A percentile compares a stretch with the other conserved stretches of the same genome.
Conservation (phyloP, 2,329 filamentous ascomycete species). For the Pseudogymnoascus sp. region DNA sequence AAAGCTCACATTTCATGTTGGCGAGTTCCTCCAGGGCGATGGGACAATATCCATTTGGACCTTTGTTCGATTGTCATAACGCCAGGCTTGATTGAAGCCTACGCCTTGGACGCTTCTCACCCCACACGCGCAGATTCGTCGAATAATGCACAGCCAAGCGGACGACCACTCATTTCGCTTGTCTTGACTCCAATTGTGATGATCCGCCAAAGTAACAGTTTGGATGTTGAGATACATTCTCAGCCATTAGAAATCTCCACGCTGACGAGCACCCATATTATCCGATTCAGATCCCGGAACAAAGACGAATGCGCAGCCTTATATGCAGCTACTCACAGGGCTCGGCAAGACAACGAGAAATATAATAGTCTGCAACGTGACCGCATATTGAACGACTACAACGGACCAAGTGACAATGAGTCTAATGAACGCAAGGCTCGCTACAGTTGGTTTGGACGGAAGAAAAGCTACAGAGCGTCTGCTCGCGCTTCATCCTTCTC, state of each 20-base stretch:
- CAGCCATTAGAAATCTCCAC: conserved; percentile 67
- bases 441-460: conserved; percentile 52
- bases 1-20: conserved; percentile 54
- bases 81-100: conserved; percentile 53
- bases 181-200: conserved; percentile 88
- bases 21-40: conserved; percentile 51
- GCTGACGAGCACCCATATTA: conserved; percentile 56
- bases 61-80: conserved; percentile 49
- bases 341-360: conserved; percentile 85
- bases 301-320: conserved; percentile 71
- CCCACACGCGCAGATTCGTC: conserved; percentile 17
- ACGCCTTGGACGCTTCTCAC: conserved; percentile 34
- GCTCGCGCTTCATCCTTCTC: conserved; percentile 46
- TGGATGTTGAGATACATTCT: conserved; percentile 91
- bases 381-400: conserved; percentile 66
- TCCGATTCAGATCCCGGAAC: conserved; percentile 80
- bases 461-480: conserved; percentile 58
- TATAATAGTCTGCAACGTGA: conserved; percentile 65
- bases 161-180: conserved; percentile 54
- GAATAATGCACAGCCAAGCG: conserved; percentile 16
- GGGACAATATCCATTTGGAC: conserved; percentile 50
- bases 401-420: conserved; percentile 38
- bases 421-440: conserved; percentile 36
- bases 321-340: conserved; percentile 79
- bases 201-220: conserved; percentile 79